Conservation (phyloP, 768 basidiomycete species). For the Hemileccinum rubropunctum region DNA sequence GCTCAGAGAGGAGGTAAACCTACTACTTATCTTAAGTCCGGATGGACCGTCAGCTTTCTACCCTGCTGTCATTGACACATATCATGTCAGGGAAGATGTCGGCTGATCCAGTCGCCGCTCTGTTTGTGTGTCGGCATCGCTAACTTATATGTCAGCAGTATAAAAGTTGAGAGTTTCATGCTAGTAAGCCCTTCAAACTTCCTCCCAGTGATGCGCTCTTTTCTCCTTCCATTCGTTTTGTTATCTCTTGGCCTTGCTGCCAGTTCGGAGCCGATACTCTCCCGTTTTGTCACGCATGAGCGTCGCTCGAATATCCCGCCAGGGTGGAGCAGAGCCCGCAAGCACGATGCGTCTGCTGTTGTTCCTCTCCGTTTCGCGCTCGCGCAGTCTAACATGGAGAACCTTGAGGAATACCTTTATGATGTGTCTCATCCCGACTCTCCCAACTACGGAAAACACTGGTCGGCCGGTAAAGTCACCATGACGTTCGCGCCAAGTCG, state of each 20-base stretch:
- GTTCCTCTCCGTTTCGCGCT: constrained; percentile 48
- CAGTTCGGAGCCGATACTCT: constrained; percentile 2
- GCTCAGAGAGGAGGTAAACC: no score
- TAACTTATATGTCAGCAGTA: neutral
- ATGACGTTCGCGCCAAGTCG: constrained; percentile 41
- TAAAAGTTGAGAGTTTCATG: neutral
- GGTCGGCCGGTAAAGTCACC: constrained; percentile 38
- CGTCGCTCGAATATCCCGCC: constrained; percentile 35
- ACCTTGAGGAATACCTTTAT: constrained; percentile 40
- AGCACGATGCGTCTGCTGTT: constrained; percentile 28
- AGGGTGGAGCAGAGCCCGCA: constrained; percentile 36
- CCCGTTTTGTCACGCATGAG: constrained; percentile 15
- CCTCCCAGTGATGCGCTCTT: constrained; percentile 13
- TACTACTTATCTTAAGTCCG: no score
- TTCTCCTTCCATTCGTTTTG: constrained; percentile 23
- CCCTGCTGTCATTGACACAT: no score
- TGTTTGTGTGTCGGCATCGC: no score
- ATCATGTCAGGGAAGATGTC: no score
- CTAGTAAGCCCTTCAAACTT: neutral
- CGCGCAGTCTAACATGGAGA: constrained; percentile 39
- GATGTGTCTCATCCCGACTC: constrained; percentile 45
- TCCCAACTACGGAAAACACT: constrained; percentile 44
- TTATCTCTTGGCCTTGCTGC: constrained; percentile 16
- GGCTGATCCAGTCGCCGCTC: no score
- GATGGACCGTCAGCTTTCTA: no score